These are phyloP conservation scores for Boletus vinaceobasis DNA, from an alignment of 768 basidiomycete species.

Conservation along the genomic window DNA sequence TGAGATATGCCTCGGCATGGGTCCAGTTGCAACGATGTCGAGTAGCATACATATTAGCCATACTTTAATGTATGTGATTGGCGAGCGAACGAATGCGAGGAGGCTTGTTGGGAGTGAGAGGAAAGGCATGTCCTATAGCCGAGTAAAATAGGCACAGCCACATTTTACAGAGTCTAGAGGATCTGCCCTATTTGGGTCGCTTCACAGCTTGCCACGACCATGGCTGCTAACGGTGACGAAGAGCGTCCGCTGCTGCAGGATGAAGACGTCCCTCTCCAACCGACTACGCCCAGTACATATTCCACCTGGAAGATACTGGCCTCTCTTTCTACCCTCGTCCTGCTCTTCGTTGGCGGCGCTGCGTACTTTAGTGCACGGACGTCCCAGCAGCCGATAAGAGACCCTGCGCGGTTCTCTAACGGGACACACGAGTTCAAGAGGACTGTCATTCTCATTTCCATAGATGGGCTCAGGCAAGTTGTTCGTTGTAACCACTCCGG, in stretches of 20 bases:
- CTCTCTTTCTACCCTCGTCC: slow-evolving; percentile 11
- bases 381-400: not conserved
- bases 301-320: slow-evolving; percentile 12
- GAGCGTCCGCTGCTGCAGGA: slow-evolving; percentile 25
- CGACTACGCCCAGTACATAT: not conserved
- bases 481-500: not conserved
- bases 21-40: slow-evolving; percentile 70
- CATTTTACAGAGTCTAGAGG: not conserved
- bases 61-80: slow-evolving; percentile 14
- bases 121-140: not conserved
- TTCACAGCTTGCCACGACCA: not conserved
- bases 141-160: slow-evolving; percentile 17
- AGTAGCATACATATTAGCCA: slow-evolving; percentile 48
- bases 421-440: slow-evolving; percentile 80
- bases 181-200: not conserved
- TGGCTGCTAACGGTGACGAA: slow-evolving; percentile 18
- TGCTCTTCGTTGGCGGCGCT: slow-evolving; percentile 12
- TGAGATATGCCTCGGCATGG: slow-evolving; percentile 85
- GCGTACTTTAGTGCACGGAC: slow-evolving; percentile 6
- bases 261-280: slow-evolving; percentile 6
- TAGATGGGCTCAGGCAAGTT: slow-evolving; percentile 76
- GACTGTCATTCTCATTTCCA: slow-evolving; percentile 81
- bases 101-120: not conserved
- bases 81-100: slow-evolving; percentile 8
- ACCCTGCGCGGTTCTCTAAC: slow-evolving; percentile 52